A percentile compares a stretch with the other conserved stretches of the same genome.
phyloP scores from a whole-genome alignment of 345 rosid species.

The Cardamine resedifolia region DNA sequence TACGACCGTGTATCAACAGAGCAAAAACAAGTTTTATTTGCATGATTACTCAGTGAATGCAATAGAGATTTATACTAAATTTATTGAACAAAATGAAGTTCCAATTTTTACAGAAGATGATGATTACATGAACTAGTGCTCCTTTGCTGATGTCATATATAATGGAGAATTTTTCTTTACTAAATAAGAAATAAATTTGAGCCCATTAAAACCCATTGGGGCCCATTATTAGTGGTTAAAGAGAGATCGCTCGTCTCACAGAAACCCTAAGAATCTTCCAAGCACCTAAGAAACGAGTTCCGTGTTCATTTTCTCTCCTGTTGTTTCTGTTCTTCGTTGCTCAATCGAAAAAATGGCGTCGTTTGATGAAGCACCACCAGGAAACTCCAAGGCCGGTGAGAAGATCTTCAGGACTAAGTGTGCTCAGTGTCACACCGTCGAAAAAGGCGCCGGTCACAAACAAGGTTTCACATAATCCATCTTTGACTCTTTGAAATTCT shows the following conservation, averaged over 20 bases:
- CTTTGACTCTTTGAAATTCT: constrained; percentile 5
- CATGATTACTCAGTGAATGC: not conserved
- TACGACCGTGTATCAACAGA: not conserved
- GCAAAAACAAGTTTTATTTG: not conserved
- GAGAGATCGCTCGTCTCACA: not conserved
- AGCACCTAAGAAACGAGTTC: constrained; percentile 3
- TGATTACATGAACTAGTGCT: not conserved
- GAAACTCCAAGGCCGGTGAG: constrained; percentile 58
- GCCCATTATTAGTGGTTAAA: constrained; percentile 1
- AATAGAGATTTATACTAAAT: not conserved
- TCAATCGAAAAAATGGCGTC: constrained; percentile 50
- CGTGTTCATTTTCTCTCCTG: constrained; percentile 24
- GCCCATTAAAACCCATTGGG: constrained; percentile 21
- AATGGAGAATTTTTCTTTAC: not conserved
- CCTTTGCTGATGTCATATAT: not conserved
- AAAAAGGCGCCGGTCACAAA: constrained; percentile 61
- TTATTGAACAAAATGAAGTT: not conserved
- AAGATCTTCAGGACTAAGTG: constrained; percentile 73
- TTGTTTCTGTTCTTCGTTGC: not conserved
- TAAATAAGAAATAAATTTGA: not conserved
- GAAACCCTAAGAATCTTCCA: constrained; percentile 33
- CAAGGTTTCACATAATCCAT: constrained; percentile 45
- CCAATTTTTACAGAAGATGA: not conserved
- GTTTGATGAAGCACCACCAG: constrained; percentile 64
- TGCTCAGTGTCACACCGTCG: constrained; percentile 75